Conservation (phyloP, 2,329 filamentous ascomycete species). For the Aureobasidium sp. region DNA sequence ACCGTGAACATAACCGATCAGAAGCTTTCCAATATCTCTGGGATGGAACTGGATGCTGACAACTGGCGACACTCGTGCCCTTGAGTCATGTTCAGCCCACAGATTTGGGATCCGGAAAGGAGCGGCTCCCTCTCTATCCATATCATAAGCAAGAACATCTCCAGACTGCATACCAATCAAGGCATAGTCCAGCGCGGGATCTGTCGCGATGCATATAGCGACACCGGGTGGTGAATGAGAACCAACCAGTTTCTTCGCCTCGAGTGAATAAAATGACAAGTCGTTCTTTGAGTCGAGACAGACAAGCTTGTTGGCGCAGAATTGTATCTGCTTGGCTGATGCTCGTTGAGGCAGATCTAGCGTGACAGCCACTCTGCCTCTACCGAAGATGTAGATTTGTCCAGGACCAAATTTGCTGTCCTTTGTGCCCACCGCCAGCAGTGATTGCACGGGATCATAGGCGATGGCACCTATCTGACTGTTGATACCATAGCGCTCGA, state of each 20-base stretch:
- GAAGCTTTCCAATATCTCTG: constrained; percentile 79
- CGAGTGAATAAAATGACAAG: constrained; percentile 72
- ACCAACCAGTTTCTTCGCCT: constrained; percentile 56
- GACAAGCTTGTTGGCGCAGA: constrained; percentile 77
- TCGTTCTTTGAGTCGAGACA: constrained; percentile 83
- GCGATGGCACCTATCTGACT: constrained; percentile 64
- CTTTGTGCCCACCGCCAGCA: constrained; percentile 84
- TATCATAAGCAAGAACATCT: constrained; percentile 84
- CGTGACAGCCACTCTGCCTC: constrained; percentile 67
- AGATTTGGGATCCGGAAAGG: constrained; percentile 80
- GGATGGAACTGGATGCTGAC: constrained; percentile 80
- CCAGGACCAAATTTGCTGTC: constrained; percentile 79
- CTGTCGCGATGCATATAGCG: constrained; percentile 66
- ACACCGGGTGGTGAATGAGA: constrained; percentile 69
- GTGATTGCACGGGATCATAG: constrained; percentile 88
- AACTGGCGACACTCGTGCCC: constrained; percentile 55
- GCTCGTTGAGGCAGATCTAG: constrained; percentile 62
- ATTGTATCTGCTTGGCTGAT: constrained; percentile 70
- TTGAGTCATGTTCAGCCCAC: constrained; percentile 67
- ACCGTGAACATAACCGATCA: constrained; percentile 86
- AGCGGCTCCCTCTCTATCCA: constrained; percentile 70
- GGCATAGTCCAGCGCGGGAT: constrained; percentile 89
- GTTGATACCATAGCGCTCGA: constrained; percentile 68
- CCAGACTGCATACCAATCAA: constrained; percentile 61
- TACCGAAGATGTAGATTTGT: constrained; percentile 83